Evolutionary conservation across 1,284 basidiomycete species (phyloP), one percentile per base, ranked within the genome.

Genomic region (Malassezia equina): DNA sequence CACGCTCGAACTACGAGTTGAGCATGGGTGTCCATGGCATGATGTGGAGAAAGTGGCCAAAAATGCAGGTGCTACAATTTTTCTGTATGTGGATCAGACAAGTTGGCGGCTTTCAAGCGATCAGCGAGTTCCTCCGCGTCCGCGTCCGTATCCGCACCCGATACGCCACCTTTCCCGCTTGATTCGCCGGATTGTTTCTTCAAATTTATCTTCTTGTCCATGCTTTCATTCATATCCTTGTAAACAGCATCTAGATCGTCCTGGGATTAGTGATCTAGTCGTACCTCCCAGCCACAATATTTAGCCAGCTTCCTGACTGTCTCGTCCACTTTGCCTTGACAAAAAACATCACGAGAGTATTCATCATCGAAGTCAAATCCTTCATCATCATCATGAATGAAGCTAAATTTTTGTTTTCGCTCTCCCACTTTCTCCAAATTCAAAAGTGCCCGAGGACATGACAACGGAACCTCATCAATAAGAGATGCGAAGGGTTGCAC

Each of bases 401-500:
- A 47, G 15, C 60, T 52, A 59, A 67, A 60, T 5, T 61, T 52
- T 4, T 69, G 76, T 3, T 71, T 69, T 50, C 78, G 77, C 52
- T 78, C 76, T 15, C 80, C 80, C 11, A 81, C 81, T 0, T 71
- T 58, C 64, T 82, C 80, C 31, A 79, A 71, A 65, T 82, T 81
- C 67, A 81, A 77, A 9, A 81, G 73, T 11, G 80, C 28, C 0
- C 80, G 71, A 0, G 80, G 80, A 25, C 76, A 77, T 9, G 52
- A 25, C 2, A 58, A 27, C 0, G 73, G 63, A 4, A 80, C 80
- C 9, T 71, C 65, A 54, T 78, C 67, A 17, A 80, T 73, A 1
- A 82, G 71, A 1, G 75, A 75, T 2, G 80, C 80, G 62, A 81
- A 82, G 1, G 81, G 81, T 23, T 80, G 77, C 1, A 80, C 80